Evolutionary conservation across 2,329 filamentous ascomycete species (phyloP), one percentile per base, ranked within the genome.

Genomic region (Epicoccum nigrum): DNA sequence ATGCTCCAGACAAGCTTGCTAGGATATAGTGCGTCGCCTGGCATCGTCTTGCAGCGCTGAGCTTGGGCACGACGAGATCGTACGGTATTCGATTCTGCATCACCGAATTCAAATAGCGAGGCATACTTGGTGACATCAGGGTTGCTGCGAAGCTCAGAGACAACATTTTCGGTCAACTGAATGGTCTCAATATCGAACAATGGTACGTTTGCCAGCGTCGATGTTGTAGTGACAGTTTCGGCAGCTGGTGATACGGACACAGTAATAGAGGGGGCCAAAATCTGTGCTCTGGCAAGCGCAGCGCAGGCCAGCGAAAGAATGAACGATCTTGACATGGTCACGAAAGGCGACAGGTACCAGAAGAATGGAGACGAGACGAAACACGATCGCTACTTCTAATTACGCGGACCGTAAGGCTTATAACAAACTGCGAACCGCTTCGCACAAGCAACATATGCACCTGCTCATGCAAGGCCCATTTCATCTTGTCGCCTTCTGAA

Each of bases 81-180:
- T 21, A 17, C 31, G 7, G 51, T 32, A 28, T 31, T 34, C 7
- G 58, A 50, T 7, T 62, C 54, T 4, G 45, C 39, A 39, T 68
- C 59, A 12, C 51, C 65, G 27, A 70, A 82, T 68, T 39, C 79
- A 76, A 48, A 64, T 1, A 66, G 51, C 6, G 59, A 55, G 17
- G 63, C 65, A 44, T 63, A 63, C 19, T 64, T 44, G 1, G 60
- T 51, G 13, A 63, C 47, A 13, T 55, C 46, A 4, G 54, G 45
- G 31, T 62, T 59, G n/a, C 44, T 41, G 17, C 55, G 52, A 13
- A 68, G 53, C 13, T 58, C 44, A 8, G 58, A 38, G 28, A 69
- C 30, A 7, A 66, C 63, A 12, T 55, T 41, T 34, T 69, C 64
- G 1, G 65, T 68, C 40, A 69, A 47, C 31, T 69, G 65, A 17